Conservation (phyloP, 139 green algal genomes). For the Chlamydomonas incerta region DNA sequence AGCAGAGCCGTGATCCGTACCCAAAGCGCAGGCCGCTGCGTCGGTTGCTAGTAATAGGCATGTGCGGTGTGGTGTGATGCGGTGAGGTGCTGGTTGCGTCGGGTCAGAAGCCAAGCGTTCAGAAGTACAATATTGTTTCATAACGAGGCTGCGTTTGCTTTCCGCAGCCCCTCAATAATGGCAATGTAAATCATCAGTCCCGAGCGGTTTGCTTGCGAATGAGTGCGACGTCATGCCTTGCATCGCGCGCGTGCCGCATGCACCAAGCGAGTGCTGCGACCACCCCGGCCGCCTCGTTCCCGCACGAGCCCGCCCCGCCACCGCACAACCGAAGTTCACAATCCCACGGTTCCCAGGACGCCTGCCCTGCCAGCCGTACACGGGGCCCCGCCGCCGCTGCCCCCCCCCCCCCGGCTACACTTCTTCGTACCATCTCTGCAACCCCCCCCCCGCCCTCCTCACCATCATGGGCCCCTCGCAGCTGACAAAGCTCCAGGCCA, state of each 20-base stretch:
- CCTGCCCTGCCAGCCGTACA: background rate
- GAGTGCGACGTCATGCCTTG: no score
- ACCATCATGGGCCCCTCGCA: conserved; percentile 76
- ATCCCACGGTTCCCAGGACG: no score
- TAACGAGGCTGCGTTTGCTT: conserved; percentile 28
- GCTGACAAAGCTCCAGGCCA: conserved; percentile 90
- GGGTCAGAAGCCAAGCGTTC: conserved; percentile 75
- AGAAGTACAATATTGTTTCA: conserved; percentile 52
- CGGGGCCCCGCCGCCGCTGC: no score
- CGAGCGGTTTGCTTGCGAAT: background rate
- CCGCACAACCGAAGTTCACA: no score
- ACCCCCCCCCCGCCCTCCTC: background rate
- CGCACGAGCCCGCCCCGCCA: no score
- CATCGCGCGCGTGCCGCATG: no score
- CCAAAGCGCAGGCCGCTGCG: no score
- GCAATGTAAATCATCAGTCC: conserved; percentile 51
- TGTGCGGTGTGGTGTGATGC: no score
- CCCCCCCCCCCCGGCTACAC: background rate
- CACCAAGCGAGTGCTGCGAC: no score
- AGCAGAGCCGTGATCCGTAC: background rate
- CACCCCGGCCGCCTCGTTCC: no score
- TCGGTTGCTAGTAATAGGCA: no score
- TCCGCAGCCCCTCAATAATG: conserved; percentile 38
- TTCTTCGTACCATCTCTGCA: no score
- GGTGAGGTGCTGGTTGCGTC: background rate